Base-by-base conservation (phyloP, 2,329 filamentous ascomycete species). In the Verticillium tricorpus region DNA sequence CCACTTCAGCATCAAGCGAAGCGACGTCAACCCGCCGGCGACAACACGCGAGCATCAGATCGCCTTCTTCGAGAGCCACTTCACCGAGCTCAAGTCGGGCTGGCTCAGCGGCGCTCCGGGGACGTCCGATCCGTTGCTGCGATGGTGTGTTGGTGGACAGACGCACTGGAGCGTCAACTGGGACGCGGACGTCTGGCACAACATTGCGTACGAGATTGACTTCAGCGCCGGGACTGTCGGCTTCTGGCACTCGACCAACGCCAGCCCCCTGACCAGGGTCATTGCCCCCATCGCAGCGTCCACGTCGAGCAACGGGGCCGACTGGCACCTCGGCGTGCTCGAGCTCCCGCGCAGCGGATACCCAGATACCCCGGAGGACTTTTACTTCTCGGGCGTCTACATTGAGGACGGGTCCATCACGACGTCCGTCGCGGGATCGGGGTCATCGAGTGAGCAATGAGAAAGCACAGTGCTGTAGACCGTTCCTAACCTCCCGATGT, bases 51-150 rank as follows among this genome's bases (percentile, higher is more conserved):
- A 92, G 78, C 89, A 92, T 73, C 89, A 92, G 74, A 79, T 82
- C 69, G 75, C 73, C 71, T 82, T 82, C 74, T 87, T 86, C 76
- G 89, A 90, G 76, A 85, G 81, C 72, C 89, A 91, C 76, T 91
- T 92, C 74, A 91, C 89, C 22, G 89, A 91, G 78, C 76, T 92
- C 72, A 91, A 91, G 78, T 85, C 85, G 61, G 89, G 89, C 58
- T 86, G 83, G 82, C 77, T 87, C 60, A 68, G 74, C 61, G 82
- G 81, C 57, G 76, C 78, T 57, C 63, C 71, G 25, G 80, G 77
- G 56, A 78, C 77, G 25, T 73, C 73, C 25, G 78, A 83, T 62
- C 76, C 80, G 37, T 80, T 82, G 66, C 79, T 92, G 65, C 83
- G 85, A 67, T 92, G 88, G 88, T 83, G 85, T 72, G 85, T 86